These are phyloP conservation scores for Gnomoniopsis smithogilvyi DNA, from an alignment of 2,329 filamentous ascomycete genomes.

Conservation along the genomic window DNA sequence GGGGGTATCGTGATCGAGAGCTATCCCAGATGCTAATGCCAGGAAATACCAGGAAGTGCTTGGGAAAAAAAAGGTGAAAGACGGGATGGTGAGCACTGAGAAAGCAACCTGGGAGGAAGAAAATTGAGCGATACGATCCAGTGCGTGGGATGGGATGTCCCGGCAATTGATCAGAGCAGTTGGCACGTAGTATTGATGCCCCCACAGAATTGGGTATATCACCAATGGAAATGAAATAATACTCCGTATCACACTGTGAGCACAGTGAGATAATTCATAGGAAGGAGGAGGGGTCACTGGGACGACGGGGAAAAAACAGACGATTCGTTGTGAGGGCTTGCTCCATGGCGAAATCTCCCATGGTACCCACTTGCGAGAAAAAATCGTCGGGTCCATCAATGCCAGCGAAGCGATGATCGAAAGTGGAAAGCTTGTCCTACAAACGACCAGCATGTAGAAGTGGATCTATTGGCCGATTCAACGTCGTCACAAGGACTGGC, in stretches of 20 bases:
- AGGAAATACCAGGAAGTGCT: slow-evolving; percentile 15
- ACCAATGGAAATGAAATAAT: not conserved
- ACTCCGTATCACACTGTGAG: not conserved
- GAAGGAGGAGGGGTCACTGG: slow-evolving; percentile 18
- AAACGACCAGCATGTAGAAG: slow-evolving; percentile 34
- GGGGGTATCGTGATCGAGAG: slow-evolving; percentile 3
- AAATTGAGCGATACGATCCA: slow-evolving; percentile 8
- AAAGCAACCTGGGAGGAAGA: slow-evolving; percentile 2
- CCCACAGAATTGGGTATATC: not conserved
- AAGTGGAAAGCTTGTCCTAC: slow-evolving; percentile 29
- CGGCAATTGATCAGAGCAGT: slow-evolving; percentile 6
- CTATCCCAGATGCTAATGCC: slow-evolving; percentile 10
- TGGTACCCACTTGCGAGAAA: slow-evolving; percentile 18
- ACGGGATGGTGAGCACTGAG: not conserved
- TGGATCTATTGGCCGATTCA: slow-evolving; percentile 29
- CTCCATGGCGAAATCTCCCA: slow-evolving; percentile 15
- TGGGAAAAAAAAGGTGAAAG: slow-evolving; percentile 1
- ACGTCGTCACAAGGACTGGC: slow-evolving; percentile 28
- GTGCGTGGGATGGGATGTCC: slow-evolving; percentile 16
- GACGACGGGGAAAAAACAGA: slow-evolving; percentile 16
- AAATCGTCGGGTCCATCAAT: slow-evolving; percentile 15
- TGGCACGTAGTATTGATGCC: not conserved
- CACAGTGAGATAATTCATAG: slow-evolving; percentile 2
- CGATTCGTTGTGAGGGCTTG: slow-evolving; percentile 7
- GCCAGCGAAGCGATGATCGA: slow-evolving; percentile 25